These are phyloP conservation scores for Lipomyces anomalus DNA, from an alignment of 805 yeast species.

Conservation along the genomic window DNA sequence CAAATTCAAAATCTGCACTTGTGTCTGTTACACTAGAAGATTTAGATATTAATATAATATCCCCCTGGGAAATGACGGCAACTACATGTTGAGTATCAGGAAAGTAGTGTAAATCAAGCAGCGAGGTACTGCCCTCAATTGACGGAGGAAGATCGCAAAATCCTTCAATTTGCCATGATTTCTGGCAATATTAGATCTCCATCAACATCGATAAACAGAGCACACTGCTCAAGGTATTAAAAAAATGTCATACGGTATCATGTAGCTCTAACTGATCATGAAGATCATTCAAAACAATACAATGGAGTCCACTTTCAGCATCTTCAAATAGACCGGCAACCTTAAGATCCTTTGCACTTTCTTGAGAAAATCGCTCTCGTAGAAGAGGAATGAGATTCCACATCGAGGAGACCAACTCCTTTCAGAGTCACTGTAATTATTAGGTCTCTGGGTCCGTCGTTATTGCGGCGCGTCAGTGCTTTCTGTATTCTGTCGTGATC, in stretches of 20 bases:
- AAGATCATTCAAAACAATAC: not conserved
- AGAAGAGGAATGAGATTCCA: not conserved
- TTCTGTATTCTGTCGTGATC: too few relatives aligned
- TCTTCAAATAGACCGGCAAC: too few relatives aligned
- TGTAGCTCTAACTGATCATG: not conserved
- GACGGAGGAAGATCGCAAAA: not conserved
- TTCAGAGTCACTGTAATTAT: too few relatives aligned
- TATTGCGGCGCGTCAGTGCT: too few relatives aligned
- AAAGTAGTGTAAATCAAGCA: conserved; percentile 14
- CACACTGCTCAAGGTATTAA: not conserved
- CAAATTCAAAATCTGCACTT: conserved; percentile 51
- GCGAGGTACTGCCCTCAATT: not conserved
- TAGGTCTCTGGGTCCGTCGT: too few relatives aligned
- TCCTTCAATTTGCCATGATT: not conserved
- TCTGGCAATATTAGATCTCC: not conserved
- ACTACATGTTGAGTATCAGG: conserved; percentile 11
- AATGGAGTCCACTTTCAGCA: too few relatives aligned
- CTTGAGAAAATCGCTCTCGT: not conserved
- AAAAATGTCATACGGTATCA: not conserved
- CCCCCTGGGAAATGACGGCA: conserved; percentile 69
- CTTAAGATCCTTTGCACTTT: not conserved
- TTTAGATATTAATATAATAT: conserved; percentile 47
- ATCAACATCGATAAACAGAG: not conserved
- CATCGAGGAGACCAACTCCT: too few relatives aligned
- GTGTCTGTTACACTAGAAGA: conserved; percentile 52